Evolutionary conservation across 352 stramenopile species (phyloP).

Genomic region (Globisporangium okanoganense): DNA sequence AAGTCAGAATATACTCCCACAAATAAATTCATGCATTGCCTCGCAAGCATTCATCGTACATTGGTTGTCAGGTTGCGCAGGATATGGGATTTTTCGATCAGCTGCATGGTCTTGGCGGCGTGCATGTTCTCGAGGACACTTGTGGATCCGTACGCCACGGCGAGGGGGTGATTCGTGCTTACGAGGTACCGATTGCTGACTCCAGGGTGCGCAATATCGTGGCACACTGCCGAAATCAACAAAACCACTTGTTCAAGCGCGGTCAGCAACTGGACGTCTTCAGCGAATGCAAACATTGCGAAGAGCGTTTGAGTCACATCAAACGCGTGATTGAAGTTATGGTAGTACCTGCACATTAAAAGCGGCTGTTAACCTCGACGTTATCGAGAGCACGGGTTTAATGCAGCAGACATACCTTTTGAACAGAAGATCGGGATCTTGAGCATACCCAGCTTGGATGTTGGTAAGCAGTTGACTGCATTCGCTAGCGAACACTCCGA

Average conservation of each 20-base stretch:
- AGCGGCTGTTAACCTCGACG: background rate
- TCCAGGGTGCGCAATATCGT: slow-evolving; percentile 26
- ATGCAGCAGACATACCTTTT: slow-evolving; percentile 6
- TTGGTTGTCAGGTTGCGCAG: slow-evolving; percentile 13
- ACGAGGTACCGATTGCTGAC: slow-evolving; percentile 26
- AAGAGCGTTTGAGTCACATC: slow-evolving; percentile 31
- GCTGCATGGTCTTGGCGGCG: slow-evolving; percentile 21
- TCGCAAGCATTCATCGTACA: background rate
- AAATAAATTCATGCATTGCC: background rate
- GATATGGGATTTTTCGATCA: slow-evolving; percentile 13
- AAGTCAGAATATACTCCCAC: background rate
- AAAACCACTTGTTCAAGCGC: slow-evolving; percentile 20
- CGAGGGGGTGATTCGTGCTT: slow-evolving; percentile 16
- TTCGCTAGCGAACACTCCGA: slow-evolving; percentile 7
- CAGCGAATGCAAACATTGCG: slow-evolving; percentile 18
- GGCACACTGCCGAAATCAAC: slow-evolving; percentile 23
- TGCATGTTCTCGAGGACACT: slow-evolving; percentile 29
- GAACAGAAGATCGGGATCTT: slow-evolving; percentile 5
- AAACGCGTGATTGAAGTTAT: slow-evolving; percentile 28
- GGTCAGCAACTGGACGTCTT: slow-evolving; percentile 6
- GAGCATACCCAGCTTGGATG: slow-evolving; percentile 15
- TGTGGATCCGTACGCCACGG: slow-evolving; percentile 13
- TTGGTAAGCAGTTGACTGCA: slow-evolving; percentile 7
- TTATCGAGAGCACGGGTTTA: background rate
- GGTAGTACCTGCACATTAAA: slow-evolving; percentile 15